Evolutionary conservation across 306 rosid genomes (phyloP).

Genomic region (Acacia acuminata): DNA sequence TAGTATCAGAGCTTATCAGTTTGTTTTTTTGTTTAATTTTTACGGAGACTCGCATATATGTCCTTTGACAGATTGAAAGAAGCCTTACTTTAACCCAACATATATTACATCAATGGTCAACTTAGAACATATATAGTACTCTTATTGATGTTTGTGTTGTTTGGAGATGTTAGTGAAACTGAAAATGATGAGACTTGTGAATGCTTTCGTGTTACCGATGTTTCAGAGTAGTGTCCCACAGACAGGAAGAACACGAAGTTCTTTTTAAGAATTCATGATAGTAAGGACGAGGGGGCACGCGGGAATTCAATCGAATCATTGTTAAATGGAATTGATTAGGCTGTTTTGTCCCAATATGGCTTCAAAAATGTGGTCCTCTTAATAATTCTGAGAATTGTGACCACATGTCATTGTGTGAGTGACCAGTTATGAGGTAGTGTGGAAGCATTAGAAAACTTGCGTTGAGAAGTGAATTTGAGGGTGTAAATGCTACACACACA

Average conservation of each 20-base stretch:
- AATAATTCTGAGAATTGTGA: not conserved
- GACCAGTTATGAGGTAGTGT: not conserved
- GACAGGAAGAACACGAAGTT: slow-evolving; percentile 29
- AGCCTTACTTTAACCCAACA: not conserved
- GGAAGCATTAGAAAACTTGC: not conserved
- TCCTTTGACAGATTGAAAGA: slow-evolving; percentile 25
- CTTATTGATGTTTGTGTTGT: slow-evolving; percentile 36
- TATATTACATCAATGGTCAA: slow-evolving; percentile 22
- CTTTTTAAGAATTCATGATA: not conserved
- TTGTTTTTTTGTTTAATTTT: slow-evolving; percentile 16
- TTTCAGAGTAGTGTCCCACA: slow-evolving; percentile 33
- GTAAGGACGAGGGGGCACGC: slow-evolving; percentile 1
- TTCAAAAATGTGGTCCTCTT: not conserved
- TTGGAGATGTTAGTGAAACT: slow-evolving; percentile 36
- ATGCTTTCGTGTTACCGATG: slow-evolving; percentile 33
- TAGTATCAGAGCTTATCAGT: slow-evolving; percentile 19
- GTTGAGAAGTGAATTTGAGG: not conserved
- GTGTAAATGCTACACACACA: not conserved
- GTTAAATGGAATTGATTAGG: slow-evolving; percentile 1
- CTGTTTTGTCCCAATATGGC: not conserved
- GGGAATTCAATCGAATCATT: slow-evolving; percentile 19
- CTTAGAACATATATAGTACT: slow-evolving; percentile 9
- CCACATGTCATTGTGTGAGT: not conserved
- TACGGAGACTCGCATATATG: slow-evolving; percentile 17
- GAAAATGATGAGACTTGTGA: slow-evolving; percentile 32